Evolutionary conservation across 2,329 filamentous ascomycete species (phyloP), one percentile per base, ranked within the genome.

Genomic region (Talaromyces sp.): DNA sequence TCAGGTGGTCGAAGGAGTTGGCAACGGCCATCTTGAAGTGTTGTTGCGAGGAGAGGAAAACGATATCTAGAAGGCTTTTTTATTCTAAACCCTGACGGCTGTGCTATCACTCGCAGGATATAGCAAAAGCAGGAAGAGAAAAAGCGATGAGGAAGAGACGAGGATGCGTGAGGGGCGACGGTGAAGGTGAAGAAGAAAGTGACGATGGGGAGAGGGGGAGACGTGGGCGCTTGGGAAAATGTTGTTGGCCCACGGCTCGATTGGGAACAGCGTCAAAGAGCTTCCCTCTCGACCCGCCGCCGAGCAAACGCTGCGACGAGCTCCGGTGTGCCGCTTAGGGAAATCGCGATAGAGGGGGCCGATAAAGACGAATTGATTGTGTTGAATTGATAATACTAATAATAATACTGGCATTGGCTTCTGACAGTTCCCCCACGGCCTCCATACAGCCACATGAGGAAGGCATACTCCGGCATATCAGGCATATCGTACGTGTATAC

Each of bases 1-100:
- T 85, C 75, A 96, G 87, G 80, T 96, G 92, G 77, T 96, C 90
- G 75, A 95, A 85, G 76, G 92, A 89, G 24, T 53, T 61, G 56
- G 61, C 55, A 43, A 32, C 58, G 56, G 61, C 61, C 61, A 63
- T 63, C 38, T 38, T 55, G 55, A 19, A 29, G 32, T 29, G 49
- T 29, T 52, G 14, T 19, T 52, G 24, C n/a, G 58, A 38, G 21
- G 54, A 13, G 31, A n/a, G n/a, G 53, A 32, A 55, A 17, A 43
- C 10, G 54, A 26, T 19, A 26, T 17, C 9, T 14, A 19, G 32
- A 38, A 41, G 54, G 31, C n/a, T 26, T 38, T 27, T n/a, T 41
- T 26, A 27, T 19, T 9, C 24, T 11, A 52, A 17, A 29, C 43
- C 21, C 19, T 24, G 19, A 24, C 10, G 21, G 10, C n/a, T 46